Conservation (phyloP, 352 stramenopile genomes). For the Phytophthora tentaculata region DNA sequence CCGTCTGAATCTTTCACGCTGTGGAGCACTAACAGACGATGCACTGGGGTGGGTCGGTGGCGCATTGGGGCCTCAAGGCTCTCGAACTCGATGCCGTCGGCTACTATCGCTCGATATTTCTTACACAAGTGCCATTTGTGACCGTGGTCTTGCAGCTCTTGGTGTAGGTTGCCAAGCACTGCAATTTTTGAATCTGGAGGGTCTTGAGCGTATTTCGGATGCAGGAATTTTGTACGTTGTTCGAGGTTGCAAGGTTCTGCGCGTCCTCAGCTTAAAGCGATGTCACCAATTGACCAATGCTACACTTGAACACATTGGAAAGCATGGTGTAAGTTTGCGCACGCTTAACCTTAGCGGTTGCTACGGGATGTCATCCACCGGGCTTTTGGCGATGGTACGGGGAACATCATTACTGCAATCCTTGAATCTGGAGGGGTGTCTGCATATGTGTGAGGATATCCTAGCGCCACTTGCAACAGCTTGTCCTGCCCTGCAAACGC, state of each 20-base stretch:
- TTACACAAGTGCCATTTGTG: constrained; percentile 60
- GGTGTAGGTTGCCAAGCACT: constrained; percentile 54
- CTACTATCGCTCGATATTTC: constrained; percentile 77
- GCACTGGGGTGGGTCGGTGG: constrained; percentile 76
- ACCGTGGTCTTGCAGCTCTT: constrained; percentile 62
- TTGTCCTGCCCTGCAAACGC: constrained; percentile 63
- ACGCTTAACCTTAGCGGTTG: constrained; percentile 68
- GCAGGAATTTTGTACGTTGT: constrained; percentile 53
- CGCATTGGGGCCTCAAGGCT: constrained; percentile 63
- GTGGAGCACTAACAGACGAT: constrained; percentile 70
- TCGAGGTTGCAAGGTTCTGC: constrained; percentile 55
- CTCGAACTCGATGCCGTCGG: constrained; percentile 62
- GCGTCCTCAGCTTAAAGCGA: constrained; percentile 65
- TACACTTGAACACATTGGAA: constrained; percentile 54
- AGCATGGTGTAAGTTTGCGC: constrained; percentile 52
- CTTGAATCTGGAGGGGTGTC: constrained; percentile 73
- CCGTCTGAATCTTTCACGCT: constrained; percentile 65
- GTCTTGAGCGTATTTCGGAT: constrained; percentile 61
- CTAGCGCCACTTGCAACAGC: constrained; percentile 57
- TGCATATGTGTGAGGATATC: constrained; percentile 75
- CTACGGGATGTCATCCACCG: constrained; percentile 62
- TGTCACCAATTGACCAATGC: constrained; percentile 69
- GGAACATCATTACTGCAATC: constrained; percentile 64
- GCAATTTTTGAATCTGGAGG: constrained; percentile 82
- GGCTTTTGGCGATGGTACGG: constrained; percentile 54